phyloP scores from a whole-genome alignment of 495 filamentous ascomycete genomes.

The Evernia prunastri region DNA sequence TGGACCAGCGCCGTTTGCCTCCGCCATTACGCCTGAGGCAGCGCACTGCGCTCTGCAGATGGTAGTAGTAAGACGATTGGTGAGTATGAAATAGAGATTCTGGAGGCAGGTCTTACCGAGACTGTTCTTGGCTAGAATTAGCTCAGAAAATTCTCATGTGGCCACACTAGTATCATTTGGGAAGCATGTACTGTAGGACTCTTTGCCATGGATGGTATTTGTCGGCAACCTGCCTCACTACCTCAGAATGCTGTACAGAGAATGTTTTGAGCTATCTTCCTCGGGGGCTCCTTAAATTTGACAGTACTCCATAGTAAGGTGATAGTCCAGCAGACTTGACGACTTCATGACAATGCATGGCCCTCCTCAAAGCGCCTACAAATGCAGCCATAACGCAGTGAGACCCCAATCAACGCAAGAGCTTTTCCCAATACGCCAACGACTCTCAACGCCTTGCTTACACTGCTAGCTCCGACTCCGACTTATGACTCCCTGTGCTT shows the following conservation, averaged over 20 bases:
- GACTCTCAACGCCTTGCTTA: slow-evolving; percentile 4
- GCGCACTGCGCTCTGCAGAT: background rate
- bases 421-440: slow-evolving; percentile 9
- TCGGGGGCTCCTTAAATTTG: background rate
- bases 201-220: background rate
- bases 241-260: background rate
- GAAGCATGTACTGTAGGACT: background rate
- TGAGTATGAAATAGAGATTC: background rate
- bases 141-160: no score
- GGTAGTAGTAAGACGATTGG: background rate
- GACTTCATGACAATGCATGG: no score
- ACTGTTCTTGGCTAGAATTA: background rate
- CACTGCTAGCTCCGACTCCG: background rate
- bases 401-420: background rate
- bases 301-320: background rate
- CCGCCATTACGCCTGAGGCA: slow-evolving; percentile 4
- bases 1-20: slow-evolving; percentile 11
- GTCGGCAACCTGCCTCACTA: background rate
- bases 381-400: background rate
- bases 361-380: slow-evolving; percentile 1
- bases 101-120: slow-evolving; percentile 5
- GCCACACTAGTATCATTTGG: no score
- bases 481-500: background rate
- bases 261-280: background rate
- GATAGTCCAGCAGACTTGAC: background rate